Base-by-base conservation (phyloP, 192 early-diverging fungal genomes). In the Backusella tuberculispora region DNA sequence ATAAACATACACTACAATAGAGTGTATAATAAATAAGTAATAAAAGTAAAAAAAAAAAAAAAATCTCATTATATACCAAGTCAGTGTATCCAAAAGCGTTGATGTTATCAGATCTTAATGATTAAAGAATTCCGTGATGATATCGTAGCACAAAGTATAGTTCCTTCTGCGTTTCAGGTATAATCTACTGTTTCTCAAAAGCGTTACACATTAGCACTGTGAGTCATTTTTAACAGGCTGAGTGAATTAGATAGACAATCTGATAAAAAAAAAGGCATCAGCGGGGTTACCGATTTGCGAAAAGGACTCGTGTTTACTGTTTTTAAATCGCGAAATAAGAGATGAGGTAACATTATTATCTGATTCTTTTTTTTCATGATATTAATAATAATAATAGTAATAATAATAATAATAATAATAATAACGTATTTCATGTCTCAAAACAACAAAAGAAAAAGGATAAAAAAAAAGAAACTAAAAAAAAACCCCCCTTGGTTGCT, bases 121-220 rank as follows among this genome's bases (percentile, higher is more conserved):
- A 50, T n/a, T 50, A n/a, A 50, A 50, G 48, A 50, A 50, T 50
- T 50, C 48, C 48, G n/a, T 50, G 48, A 50, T 50, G 48, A 19
- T 19, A 50, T 21, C n/a, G 48, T 50, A 50, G n/a, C 19, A 50
- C 48, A 50, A 50, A 19, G 19, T 50, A 21, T n/a, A 50, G 48
- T 7, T 34, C 15, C 48, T 50, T 50, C 48, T 50, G 48, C n/a
- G 48, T 50, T 50, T 50, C 48, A 50, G 48, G 42, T 43, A 10
- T 43, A 50, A 50, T 50, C 17, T 17, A 19, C 48, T 8, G 42
- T 43, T 43, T 43, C 42, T 43, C 42, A 5, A 43, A 9, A 1
- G 3, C 19, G 48, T 50, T 21, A 50, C 48, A 50, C 48, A n/a
- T n/a, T 50, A 9, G 29, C 48, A 19, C 17, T 50, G 48, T 50